phyloP scores from a whole-genome alignment of 495 filamentous ascomycete species.

The Hypoxylon rickii region DNA sequence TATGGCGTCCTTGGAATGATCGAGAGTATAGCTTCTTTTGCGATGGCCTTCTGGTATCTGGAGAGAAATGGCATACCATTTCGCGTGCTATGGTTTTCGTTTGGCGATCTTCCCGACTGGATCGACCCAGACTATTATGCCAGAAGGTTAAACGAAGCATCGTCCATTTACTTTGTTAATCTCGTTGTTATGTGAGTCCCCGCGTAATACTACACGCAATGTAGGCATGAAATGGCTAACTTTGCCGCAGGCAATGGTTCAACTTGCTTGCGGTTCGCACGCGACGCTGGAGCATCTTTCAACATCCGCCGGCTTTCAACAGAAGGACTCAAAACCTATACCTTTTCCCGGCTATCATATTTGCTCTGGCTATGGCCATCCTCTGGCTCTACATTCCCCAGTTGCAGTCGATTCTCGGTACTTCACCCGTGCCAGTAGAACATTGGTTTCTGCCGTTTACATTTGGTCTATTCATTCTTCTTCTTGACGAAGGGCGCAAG shows the following conservation, averaged over 20 bases:
- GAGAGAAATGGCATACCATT: constrained; percentile 63
- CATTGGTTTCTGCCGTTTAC: constrained; percentile 69
- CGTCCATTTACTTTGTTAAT: constrained; percentile 74
- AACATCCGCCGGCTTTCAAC: constrained; percentile 65
- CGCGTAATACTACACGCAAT: background rate
- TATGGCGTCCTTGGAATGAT: constrained; percentile 67
- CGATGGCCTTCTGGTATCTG: constrained; percentile 70
- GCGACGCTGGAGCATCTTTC: constrained; percentile 66
- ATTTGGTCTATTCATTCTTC: constrained; percentile 63
- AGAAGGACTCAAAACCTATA: constrained; percentile 62
- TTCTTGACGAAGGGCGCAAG: constrained; percentile 64
- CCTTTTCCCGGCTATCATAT: constrained; percentile 66
- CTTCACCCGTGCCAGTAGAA: constrained; percentile 62
- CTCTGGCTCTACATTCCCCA: constrained; percentile 66
- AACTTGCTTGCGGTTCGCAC: constrained; percentile 68
- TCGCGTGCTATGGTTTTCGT: constrained; percentile 61
- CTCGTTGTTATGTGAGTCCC: constrained; percentile 65
- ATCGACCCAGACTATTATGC: constrained; percentile 54
- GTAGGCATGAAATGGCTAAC: background rate
- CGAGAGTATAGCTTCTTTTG: constrained; percentile 62
- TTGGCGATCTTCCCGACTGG: constrained; percentile 51
- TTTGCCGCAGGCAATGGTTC: constrained; percentile 63
- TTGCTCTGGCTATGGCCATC: constrained; percentile 65
- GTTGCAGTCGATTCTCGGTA: constrained; percentile 59
- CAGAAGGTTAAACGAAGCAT: constrained; percentile 58